These are phyloP conservation scores for Lepidium aucheri DNA, from an alignment of 345 rosid species.

Conservation along the genomic window DNA sequence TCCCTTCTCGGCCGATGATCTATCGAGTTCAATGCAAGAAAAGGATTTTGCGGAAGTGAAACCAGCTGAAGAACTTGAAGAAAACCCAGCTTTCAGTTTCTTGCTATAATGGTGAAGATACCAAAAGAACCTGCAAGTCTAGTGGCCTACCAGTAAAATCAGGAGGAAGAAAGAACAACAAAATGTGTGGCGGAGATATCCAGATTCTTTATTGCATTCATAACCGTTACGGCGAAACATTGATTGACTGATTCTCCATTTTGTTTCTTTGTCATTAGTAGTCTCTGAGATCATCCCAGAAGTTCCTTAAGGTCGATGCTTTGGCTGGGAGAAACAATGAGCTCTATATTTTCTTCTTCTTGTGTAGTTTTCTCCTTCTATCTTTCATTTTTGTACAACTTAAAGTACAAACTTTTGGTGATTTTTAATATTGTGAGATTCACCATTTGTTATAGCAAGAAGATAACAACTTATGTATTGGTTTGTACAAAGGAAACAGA, in stretches of 20 bases:
- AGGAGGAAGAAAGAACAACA: background rate
- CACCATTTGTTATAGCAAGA: conserved; percentile 1
- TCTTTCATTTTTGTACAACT: background rate
- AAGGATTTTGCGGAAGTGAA: conserved; percentile 74
- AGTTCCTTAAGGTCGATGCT: background rate
- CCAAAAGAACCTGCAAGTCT: conserved; percentile 7
- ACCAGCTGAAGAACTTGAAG: conserved; percentile 80
- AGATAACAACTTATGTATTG: background rate
- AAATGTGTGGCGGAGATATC: background rate
- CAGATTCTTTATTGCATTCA: background rate
- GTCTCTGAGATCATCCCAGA: background rate
- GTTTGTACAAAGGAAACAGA: conserved; percentile 8
- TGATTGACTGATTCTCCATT: background rate
- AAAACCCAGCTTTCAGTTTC: conserved; percentile 81
- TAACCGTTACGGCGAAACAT: background rate
- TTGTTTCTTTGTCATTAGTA: background rate
- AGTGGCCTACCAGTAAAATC: background rate
- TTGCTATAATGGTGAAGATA: conserved; percentile 33
- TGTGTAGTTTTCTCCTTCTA: background rate
- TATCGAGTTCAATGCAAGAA: conserved; percentile 70
- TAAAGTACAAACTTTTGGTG: background rate
- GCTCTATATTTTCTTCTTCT: conserved; percentile 7
- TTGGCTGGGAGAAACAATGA: background rate
- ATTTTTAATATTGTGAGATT: conserved; percentile 1
- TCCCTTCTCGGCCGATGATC: conserved; percentile 87